Evolutionary conservation across 306 rosid species (phyloP).

Genomic region (Prunus kanzakura): DNA sequence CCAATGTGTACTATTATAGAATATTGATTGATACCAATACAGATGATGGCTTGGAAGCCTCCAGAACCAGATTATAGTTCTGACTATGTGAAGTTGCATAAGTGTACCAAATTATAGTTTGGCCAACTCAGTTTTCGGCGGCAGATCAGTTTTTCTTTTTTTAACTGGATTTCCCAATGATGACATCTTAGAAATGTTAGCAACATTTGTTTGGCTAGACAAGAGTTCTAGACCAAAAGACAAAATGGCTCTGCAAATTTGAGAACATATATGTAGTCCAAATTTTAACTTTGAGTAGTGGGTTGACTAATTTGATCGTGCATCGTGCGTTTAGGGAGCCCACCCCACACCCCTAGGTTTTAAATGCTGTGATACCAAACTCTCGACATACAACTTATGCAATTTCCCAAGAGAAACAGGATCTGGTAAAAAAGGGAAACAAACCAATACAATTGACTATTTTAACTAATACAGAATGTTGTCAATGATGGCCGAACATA

Average conservation of each 20-base stretch:
- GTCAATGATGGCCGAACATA: no score
- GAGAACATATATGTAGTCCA: not conserved
- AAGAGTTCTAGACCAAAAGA: no score
- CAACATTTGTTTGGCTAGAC: no score
- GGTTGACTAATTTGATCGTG: not conserved
- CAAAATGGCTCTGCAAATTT: no score
- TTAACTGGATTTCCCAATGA: not conserved
- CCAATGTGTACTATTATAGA: not conserved
- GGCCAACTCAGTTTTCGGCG: not conserved
- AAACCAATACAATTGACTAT: no score
- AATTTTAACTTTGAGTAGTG: not conserved
- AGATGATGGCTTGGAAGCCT: not conserved
- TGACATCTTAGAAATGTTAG: no score
- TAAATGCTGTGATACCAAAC: not conserved
- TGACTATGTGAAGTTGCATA: no score
- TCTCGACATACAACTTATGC: not conserved
- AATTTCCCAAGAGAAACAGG: no score
- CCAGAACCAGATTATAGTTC: not conserved
- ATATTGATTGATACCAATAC: not conserved
- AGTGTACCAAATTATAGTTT: not conserved
- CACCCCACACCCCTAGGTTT: not conserved
- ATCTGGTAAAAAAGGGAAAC: no score
- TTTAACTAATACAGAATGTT: no score
- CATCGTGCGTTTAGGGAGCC: not conserved
- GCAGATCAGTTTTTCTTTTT: not conserved